These are phyloP conservation scores for Cyberlindnera galapagoensis DNA, from an alignment of 805 yeast species.

Conservation along the genomic window DNA sequence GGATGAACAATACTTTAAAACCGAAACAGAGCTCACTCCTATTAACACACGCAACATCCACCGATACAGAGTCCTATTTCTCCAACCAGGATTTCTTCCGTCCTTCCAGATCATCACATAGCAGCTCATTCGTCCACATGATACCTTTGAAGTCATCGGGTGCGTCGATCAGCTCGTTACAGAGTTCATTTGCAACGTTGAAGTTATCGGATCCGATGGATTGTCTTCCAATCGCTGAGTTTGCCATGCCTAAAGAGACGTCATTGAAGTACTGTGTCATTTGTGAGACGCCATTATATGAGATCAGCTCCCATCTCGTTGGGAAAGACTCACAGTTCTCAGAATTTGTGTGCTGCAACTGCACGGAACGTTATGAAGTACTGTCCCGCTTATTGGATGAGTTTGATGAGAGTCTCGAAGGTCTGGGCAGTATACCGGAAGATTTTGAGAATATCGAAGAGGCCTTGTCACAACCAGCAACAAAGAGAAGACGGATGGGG, in stretches of 20 bases:
- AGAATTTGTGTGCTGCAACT: constrained; percentile 59
- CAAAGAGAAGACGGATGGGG: constrained; percentile 8
- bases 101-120: neutral
- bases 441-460: constrained; percentile 20
- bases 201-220: constrained; percentile 12
- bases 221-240: constrained; percentile 7
- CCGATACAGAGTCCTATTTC: constrained; percentile 1
- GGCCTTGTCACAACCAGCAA: constrained; percentile 8
- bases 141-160: neutral
- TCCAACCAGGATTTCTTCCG: neutral
- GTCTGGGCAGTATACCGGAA: constrained; percentile 11
- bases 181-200: constrained; percentile 12
- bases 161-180: constrained; percentile 2
- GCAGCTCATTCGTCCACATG: neutral
- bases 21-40: constrained; percentile 2
- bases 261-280: constrained; percentile 45
- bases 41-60: constrained; percentile 4
- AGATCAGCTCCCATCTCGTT: constrained; percentile 37
- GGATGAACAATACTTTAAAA: no score
- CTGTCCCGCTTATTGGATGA: constrained; percentile 34
- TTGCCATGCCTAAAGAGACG: constrained; percentile 5
- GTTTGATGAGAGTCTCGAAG: constrained; percentile 28
- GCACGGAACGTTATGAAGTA: constrained; percentile 51
- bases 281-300: constrained; percentile 66
- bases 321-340: constrained; percentile 15